These are phyloP conservation scores for Irpex rosettiformis DNA, from an alignment of 1,284 basidiomycete species.

Conservation along the genomic window DNA sequence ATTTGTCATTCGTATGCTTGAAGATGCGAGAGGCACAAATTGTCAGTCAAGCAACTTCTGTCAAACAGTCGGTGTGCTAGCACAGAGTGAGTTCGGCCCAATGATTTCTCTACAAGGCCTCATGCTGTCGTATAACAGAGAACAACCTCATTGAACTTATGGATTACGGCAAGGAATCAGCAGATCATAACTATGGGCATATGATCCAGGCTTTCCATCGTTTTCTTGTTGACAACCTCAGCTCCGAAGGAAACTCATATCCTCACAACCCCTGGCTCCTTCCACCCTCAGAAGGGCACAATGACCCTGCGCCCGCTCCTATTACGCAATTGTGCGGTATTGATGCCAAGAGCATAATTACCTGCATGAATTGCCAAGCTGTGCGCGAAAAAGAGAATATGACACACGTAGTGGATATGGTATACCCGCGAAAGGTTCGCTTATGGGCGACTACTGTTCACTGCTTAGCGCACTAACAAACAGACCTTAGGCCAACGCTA, in stretches of 20 bases:
- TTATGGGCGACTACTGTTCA: background rate
- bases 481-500: constrained; percentile 32
- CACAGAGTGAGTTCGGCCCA: constrained; percentile 56
- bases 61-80: constrained; percentile 80
- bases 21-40: constrained; percentile 91
- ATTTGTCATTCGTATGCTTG: constrained; percentile 93
- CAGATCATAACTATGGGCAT: constrained; percentile 75
- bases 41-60: constrained; percentile 98
- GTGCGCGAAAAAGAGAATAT: constrained; percentile 70
- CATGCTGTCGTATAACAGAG: constrained; percentile 28
- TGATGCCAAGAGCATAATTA: constrained; percentile 69
- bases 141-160: constrained; percentile 86
- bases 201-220: constrained; percentile 95
- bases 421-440: constrained; percentile 79
- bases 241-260: constrained; percentile 63
- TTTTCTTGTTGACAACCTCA: constrained; percentile 84
- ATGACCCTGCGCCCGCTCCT: constrained; percentile 46
- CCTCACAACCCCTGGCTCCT: constrained; percentile 57
- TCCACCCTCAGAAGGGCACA: constrained; percentile 19
- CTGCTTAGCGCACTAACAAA: background rate
- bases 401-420: constrained; percentile 82
- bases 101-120: constrained; percentile 6
- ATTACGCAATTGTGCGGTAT: constrained; percentile 83
- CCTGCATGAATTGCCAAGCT: constrained; percentile 75
- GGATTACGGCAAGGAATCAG: constrained; percentile 79